Percentiles rank a stretch among this genome's conserved stretches.
Evolutionary conservation across 805 yeast genomes (phyloP).

Genomic region (Saccharomyces paradoxus): DNA sequence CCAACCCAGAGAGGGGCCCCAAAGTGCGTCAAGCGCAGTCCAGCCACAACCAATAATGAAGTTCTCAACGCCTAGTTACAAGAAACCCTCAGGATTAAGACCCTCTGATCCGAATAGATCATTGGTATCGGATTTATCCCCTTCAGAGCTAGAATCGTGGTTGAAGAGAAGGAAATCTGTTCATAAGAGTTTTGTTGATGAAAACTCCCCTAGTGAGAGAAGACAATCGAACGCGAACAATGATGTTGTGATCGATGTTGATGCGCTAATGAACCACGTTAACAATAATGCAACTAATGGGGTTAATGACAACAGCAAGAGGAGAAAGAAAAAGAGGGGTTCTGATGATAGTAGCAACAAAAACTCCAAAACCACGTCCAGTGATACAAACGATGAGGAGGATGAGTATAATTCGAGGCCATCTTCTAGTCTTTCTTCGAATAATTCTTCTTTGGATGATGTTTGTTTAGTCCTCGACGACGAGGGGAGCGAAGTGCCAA

Average conservation of each 20-base stretch:
- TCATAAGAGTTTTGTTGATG: not conserved
- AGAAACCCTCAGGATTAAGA: not conserved
- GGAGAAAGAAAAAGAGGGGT: slow-evolving; percentile 2
- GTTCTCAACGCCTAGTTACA: not conserved
- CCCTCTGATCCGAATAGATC: not conserved
- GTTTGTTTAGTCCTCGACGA: slow-evolving; percentile 83
- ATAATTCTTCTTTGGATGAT: slow-evolving; percentile 75
- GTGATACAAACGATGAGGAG: slow-evolving; percentile 12
- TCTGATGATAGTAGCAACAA: slow-evolving; percentile 1
- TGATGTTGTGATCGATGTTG: slow-evolving; percentile 31
- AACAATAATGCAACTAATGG: slow-evolving; percentile 8
- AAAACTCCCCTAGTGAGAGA: slow-evolving; percentile 1
- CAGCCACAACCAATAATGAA: not conserved
- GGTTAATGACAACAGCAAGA: not conserved
- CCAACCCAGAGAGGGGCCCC: not conserved
- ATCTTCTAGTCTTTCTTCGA: slow-evolving; percentile 35
- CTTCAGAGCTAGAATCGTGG: slow-evolving; percentile 9
- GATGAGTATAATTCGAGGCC: slow-evolving; percentile 36
- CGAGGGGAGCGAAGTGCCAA: slow-evolving; percentile 17
- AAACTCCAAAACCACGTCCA: slow-evolving; percentile 2
- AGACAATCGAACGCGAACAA: slow-evolving; percentile 13
- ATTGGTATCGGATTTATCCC: slow-evolving; percentile 3
- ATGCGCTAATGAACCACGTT: slow-evolving; percentile 28
- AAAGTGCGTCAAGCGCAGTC: not conserved
- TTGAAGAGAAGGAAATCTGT: not conserved